These are phyloP conservation scores for Daucus carota DNA, from an alignment of 129 eudicot genomes.

Conservation along the genomic window DNA sequence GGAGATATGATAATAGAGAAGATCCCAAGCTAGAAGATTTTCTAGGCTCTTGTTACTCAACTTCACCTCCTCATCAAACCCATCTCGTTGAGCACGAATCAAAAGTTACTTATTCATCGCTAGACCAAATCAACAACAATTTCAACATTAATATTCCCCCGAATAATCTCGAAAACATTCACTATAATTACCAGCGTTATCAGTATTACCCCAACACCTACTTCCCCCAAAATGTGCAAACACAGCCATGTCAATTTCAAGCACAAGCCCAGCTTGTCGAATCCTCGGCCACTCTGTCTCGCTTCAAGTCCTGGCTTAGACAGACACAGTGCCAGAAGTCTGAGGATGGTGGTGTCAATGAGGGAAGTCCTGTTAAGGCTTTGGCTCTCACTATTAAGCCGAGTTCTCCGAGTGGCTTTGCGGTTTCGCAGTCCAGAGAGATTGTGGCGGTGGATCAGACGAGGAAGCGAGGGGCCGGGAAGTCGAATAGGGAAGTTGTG, in stretches of 20 bases:
- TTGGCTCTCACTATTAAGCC: constrained; percentile 28
- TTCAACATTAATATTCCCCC: constrained; percentile 36
- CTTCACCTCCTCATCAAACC: constrained; percentile 20
- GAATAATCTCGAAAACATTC: not conserved
- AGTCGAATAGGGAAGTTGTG: constrained; percentile 20
- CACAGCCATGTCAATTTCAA: not conserved
- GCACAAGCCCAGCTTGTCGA: not conserved
- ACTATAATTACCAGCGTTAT: not conserved
- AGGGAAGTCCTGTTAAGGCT: constrained; percentile 9
- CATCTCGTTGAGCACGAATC: not conserved
- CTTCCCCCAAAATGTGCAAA: not conserved
- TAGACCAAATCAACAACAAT: constrained; percentile 9
- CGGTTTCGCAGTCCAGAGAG: not conserved
- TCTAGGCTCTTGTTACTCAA: constrained; percentile 45
- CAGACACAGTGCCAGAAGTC: constrained; percentile 7
- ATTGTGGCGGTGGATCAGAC: constrained; percentile 16
- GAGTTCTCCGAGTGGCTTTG: not conserved
- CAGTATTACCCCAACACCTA: not conserved
- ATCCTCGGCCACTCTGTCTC: constrained; percentile 22
- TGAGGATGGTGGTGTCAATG: not conserved
- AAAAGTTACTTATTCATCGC: not conserved
- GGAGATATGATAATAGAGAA: constrained; percentile 38
- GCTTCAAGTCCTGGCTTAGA: constrained; percentile 47
- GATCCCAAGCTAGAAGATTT: constrained; percentile 77
- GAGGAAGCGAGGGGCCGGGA: constrained; percentile 33